phyloP scores from a whole-genome alignment of 2,329 filamentous ascomycete genomes.

The Microdochium bolleyi region DNA sequence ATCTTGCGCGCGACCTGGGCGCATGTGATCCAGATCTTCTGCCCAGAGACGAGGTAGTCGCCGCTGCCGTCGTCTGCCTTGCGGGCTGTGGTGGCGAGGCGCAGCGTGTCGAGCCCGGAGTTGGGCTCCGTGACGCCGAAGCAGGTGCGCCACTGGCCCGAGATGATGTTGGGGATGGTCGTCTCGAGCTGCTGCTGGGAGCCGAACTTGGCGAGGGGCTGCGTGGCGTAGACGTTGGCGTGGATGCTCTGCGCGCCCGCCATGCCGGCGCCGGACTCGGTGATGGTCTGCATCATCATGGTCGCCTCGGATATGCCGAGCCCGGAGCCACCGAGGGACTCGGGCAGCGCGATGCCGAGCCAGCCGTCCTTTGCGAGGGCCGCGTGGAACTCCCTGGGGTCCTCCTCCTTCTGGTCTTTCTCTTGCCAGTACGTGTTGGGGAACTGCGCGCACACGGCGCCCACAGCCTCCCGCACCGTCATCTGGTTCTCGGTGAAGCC shows the following conservation, averaged over 20 bases:
- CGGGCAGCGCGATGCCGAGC: conserved; percentile 74
- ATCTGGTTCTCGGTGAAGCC: conserved; percentile 68
- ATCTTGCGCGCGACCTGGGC: conserved; percentile 78
- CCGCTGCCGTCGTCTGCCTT: conserved; percentile 44
- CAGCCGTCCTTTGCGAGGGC: conserved; percentile 69
- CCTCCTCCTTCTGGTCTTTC: conserved; percentile 59
- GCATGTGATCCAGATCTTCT: conserved; percentile 87
- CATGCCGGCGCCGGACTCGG: conserved; percentile 73
- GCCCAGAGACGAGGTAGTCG: conserved; percentile 61
- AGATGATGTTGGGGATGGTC: conserved; percentile 64
- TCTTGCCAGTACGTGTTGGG: conserved; percentile 72
- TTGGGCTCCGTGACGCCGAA: conserved; percentile 85
- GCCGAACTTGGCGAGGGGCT: conserved; percentile 67
- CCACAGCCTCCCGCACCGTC: conserved; percentile 62
- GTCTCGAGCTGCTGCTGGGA: conserved; percentile 53
- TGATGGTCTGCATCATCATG: conserved; percentile 81
- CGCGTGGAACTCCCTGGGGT: conserved; percentile 69
- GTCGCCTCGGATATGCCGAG: conserved; percentile 75
- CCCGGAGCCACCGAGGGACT: conserved; percentile 65
- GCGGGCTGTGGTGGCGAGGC: conserved; percentile 57
- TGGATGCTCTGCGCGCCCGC: conserved; percentile 58
- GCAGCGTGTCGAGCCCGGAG: conserved; percentile 69
- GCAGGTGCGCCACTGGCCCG: conserved; percentile 63
- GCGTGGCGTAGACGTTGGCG: conserved; percentile 67
- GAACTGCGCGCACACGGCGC: conserved; percentile 61